A percentile compares a stretch with the other conserved stretches of the same genome.
Conservation (phyloP, 768 basidiomycete species). For the Brasilioporus rufonigricans region DNA sequence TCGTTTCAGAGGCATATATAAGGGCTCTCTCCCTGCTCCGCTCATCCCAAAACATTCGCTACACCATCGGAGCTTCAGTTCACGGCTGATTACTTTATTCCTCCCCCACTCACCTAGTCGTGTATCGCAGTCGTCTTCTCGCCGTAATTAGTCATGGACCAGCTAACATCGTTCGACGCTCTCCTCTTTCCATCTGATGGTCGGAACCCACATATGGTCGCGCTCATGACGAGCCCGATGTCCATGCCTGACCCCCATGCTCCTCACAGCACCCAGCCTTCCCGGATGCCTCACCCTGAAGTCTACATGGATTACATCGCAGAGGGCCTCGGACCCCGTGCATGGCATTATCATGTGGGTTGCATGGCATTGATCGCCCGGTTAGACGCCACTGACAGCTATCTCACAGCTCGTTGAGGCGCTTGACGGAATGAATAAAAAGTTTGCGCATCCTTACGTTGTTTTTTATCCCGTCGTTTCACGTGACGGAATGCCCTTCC, state of each 20-base stretch:
- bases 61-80: slow-evolving; percentile 19
- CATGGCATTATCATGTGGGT: slow-evolving; percentile 73
- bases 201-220: slow-evolving; percentile 68
- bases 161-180: slow-evolving; percentile 61
- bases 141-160: slow-evolving; percentile 50
- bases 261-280: slow-evolving; percentile 43
- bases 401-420: slow-evolving; percentile 60
- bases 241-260: slow-evolving; percentile 43
- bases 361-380: slow-evolving; percentile 8
- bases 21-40: slow-evolving; percentile 19
- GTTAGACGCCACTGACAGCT: slow-evolving; percentile 19
- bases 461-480: slow-evolving; percentile 76
- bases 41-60: slow-evolving; percentile 19
- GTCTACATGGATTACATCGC: slow-evolving; percentile 85
- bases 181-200: slow-evolving; percentile 79
- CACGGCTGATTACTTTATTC: slow-evolving; percentile 19
- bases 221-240: slow-evolving; percentile 68
- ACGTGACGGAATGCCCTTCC: slow-evolving; percentile 80
- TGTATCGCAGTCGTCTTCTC: slow-evolving; percentile 16
- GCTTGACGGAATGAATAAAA: slow-evolving; percentile 77
- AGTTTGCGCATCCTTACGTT: slow-evolving; percentile 76
- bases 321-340: slow-evolving; percentile 62
- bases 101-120: slow-evolving; percentile 14
- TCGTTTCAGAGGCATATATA: slow-evolving; percentile 39
- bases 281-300: slow-evolving; percentile 79